phyloP scores from a whole-genome alignment of 495 filamentous ascomycete species.

The Viridothelium virens region DNA sequence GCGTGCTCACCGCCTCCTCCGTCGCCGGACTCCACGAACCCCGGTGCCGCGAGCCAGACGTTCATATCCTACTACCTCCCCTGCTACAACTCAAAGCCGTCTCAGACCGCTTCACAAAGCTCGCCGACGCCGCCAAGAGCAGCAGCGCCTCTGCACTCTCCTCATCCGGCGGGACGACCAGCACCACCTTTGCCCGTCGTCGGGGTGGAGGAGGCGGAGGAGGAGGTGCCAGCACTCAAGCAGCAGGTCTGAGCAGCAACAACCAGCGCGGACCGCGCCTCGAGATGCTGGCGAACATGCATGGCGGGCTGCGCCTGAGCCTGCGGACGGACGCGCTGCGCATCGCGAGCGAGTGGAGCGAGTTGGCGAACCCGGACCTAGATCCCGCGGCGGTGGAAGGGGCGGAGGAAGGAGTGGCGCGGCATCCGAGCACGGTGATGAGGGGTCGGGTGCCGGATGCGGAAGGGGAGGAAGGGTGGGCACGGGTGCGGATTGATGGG shows the following conservation, averaged over 20 bases:
- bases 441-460: slow-evolving; percentile 37
- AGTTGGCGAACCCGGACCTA: slow-evolving; percentile 72
- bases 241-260: too few relatives aligned
- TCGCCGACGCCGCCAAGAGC: slow-evolving; percentile 43
- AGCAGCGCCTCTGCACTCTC: not conserved
- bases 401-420: slow-evolving; percentile 52
- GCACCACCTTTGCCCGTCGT: slow-evolving; percentile 17
- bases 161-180: not conserved
- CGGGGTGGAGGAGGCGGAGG: slow-evolving; percentile 19
- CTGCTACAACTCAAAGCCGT: slow-evolving; percentile 80
- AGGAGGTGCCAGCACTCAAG: too few relatives aligned
- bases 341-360: slow-evolving; percentile 74
- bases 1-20: slow-evolving; percentile 68
- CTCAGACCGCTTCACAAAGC: slow-evolving; percentile 85
- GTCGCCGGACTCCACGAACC: slow-evolving; percentile 88
- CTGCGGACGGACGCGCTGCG: slow-evolving; percentile 71
- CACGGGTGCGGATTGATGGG: slow-evolving; percentile 80
- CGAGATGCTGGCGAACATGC: slow-evolving; percentile 80
- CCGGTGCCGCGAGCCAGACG: slow-evolving; percentile 80
- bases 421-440: slow-evolving; percentile 69
- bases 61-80: slow-evolving; percentile 81
- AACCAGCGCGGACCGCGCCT: slow-evolving; percentile 49
- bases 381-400: slow-evolving; percentile 62
- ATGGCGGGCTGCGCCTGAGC: slow-evolving; percentile 69
- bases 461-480: slow-evolving; percentile 62